Conservation (phyloP, 331 rosid species). For the Acacia concinna region DNA sequence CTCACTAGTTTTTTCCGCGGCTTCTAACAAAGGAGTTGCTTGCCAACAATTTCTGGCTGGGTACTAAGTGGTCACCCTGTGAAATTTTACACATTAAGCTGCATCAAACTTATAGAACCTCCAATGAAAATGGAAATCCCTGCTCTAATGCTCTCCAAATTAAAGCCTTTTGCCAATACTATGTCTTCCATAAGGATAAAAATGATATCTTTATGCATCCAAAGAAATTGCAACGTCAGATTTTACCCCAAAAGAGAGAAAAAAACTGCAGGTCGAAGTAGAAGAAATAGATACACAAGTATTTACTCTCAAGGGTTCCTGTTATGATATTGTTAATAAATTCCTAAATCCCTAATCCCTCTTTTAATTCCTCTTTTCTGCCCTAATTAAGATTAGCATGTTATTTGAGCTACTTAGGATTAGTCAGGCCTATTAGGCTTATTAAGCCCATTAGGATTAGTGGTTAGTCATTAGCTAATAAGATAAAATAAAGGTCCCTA, state of each 20-base stretch:
- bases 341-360: too few species aligned
- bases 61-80: conserved; percentile 75
- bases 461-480: too few species aligned
- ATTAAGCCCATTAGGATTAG: too few species aligned
- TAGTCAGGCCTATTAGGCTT: too few species aligned
- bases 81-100: conserved; percentile 25
- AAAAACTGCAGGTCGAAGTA: background rate
- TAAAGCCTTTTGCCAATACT: conserved; percentile 12
- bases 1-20: conserved; percentile 61
- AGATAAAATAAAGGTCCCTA: too few species aligned
- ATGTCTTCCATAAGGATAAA: conserved; percentile 15
- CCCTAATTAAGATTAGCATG: too few species aligned
- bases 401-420: too few species aligned
- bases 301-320: background rate
- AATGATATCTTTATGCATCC: background rate
- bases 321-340: too few species aligned
- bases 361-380: too few species aligned
- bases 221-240: background rate
- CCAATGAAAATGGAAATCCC: conserved; percentile 1
- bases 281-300: background rate
- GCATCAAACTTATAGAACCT: conserved; percentile 24
- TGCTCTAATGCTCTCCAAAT: background rate
- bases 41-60: conserved; percentile 59
- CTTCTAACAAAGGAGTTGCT: conserved; percentile 68
- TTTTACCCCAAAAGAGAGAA: background rate